Evolutionary conservation across 495 filamentous ascomycete genomes (phyloP), one percentile per base, ranked within the genome.

Genomic region (Xylaria castorea): DNA sequence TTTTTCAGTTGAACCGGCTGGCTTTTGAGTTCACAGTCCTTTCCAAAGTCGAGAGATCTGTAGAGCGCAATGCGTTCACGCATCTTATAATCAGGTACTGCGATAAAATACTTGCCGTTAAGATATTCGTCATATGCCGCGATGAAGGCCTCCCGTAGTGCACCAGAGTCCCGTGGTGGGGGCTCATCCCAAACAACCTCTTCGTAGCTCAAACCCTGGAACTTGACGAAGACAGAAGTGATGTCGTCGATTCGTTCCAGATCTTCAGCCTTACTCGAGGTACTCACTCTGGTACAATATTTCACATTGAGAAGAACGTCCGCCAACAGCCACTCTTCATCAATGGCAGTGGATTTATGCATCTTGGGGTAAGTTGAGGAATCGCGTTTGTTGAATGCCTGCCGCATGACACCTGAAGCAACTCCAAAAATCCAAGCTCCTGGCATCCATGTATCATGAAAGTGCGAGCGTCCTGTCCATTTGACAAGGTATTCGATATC

Each of bases 161-260:
- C 89, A 14, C 82, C 81, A 51, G 93, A 88, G 30, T 88, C 88
- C 27, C 85, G 85, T n/a, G 84, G 79, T 2, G 97, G 97, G 0
- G 94, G 93, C 3, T 87, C 84, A 71, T 97, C 95, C 95, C 95
- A 98, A 1, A 96, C 93, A 0, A 89, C 85, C 61, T 98, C 93
- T 71, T 98, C 95, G 79, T 98, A 98, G 7, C 91, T 86, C n/a
- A 98, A 85, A n/a, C 97, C 97, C 80, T 95, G 93, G 79, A 93
- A 98, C 74, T 99, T 99, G 76, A 97, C 91, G 36, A 90, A 88
- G 12, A 93, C 94, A 74, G 88, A 83, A 22, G 85, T 83, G 27
- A 97, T 89, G 71, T 94, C 87, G 12, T 86, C 85, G 50, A 97
- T 89, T 0, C 90, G 86, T 16, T 83, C 84, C 64, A 91, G 83